phyloP scores from a whole-genome alignment of 2,329 filamentous ascomycete genomes.

The Moelleriella libera region DNA sequence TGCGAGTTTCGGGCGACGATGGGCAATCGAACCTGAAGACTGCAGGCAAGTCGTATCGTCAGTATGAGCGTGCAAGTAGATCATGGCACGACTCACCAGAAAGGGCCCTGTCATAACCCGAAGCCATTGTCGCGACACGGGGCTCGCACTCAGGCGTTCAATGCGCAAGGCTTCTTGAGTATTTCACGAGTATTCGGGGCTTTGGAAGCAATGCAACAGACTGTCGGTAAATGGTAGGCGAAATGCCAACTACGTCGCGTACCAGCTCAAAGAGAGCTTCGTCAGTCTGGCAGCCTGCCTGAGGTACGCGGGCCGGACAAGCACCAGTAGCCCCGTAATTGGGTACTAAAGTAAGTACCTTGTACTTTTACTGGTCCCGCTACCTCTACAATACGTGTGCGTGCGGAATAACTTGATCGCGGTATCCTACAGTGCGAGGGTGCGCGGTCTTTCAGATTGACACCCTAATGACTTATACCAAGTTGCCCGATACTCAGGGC shows the following conservation, averaged over 20 bases:
- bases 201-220: neutral
- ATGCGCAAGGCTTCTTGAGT: neutral
- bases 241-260: conserved; percentile 1
- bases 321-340: neutral
- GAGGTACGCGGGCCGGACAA: too few relatives aligned
- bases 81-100: conserved; percentile 57
- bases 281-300: conserved; percentile 24
- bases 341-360: too few relatives aligned
- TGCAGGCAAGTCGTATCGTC: conserved; percentile 25
- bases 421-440: too few relatives aligned
- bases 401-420: too few relatives aligned
- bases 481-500: too few relatives aligned
- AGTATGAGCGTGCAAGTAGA: neutral
- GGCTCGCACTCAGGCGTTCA: neutral
- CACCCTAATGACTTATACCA: too few relatives aligned
- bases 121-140: conserved; percentile 47
- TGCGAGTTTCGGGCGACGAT: too few relatives aligned
- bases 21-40: conserved; percentile 59
- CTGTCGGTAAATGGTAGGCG: neutral
- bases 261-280: conserved; percentile 15
- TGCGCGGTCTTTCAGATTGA: too few relatives aligned
- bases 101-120: conserved; percentile 96
- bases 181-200: neutral
- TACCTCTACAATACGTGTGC: too few relatives aligned
- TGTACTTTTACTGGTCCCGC: too few relatives aligned